Evolutionary conservation across 495 filamentous ascomycete species (phyloP).

Genomic region (Aspergillus nidulans): DNA sequence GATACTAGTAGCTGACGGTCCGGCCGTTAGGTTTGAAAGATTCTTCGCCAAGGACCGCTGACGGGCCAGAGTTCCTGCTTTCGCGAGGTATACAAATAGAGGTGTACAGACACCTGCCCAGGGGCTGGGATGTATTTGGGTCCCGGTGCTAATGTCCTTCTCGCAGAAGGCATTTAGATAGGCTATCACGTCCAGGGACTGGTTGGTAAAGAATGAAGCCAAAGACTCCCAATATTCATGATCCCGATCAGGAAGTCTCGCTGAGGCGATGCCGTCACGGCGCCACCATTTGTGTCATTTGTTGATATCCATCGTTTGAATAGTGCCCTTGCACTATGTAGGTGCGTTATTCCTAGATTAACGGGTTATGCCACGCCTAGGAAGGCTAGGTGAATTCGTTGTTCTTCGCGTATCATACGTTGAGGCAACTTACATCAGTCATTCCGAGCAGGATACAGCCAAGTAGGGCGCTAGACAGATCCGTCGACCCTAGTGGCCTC

Average conservation of each 20-base stretch:
- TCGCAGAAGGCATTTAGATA: no score
- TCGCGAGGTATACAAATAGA: background rate
- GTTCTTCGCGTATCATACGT: background rate
- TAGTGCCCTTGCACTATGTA: background rate
- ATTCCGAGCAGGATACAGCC: background rate
- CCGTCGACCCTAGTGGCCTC: background rate
- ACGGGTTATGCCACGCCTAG: background rate
- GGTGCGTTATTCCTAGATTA: background rate
- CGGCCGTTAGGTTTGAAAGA: background rate
- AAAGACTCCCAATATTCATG: constrained; percentile 5
- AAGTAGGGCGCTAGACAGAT: background rate
- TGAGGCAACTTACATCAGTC: background rate
- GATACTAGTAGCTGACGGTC: background rate
- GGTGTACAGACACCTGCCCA: constrained; percentile 2
- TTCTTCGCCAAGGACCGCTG: background rate
- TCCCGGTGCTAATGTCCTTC: no score
- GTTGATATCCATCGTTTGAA: background rate
- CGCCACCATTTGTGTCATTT: background rate
- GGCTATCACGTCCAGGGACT: background rate
- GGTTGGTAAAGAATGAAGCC: background rate
- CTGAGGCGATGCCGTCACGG: no score
- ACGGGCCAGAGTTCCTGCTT: background rate
- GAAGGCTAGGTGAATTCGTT: no score
- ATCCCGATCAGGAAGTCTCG: background rate
- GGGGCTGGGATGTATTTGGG: background rate